These are phyloP conservation scores for Monsonia emarginata DNA, from an alignment of 441 rosid genomes.

Conservation along the genomic window DNA sequence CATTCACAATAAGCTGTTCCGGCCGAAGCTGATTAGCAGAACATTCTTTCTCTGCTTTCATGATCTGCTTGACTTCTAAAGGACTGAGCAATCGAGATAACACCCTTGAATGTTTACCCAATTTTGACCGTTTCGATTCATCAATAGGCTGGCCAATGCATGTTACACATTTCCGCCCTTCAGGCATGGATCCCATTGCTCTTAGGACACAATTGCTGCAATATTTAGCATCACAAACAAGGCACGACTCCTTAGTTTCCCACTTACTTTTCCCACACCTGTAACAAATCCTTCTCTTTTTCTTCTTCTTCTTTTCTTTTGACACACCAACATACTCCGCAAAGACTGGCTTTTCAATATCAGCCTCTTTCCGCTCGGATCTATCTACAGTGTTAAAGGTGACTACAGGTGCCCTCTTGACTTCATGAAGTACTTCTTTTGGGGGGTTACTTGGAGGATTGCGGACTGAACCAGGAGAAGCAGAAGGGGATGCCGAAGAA, in stretches of 20 bases:
- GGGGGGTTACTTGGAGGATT: conserved; percentile 30
- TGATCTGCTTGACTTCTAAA: conserved; percentile 88
- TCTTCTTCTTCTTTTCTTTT: conserved; percentile 55
- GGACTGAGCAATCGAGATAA: conserved; percentile 80
- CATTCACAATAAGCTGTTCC: conserved; percentile 83
- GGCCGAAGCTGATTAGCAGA: conserved; percentile 93
- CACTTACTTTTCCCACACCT: conserved; percentile 85
- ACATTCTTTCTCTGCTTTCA: conserved; percentile 96
- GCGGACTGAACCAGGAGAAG: conserved; percentile 55
- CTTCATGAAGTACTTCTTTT: conserved; percentile 34
- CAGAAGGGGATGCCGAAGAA: conserved; percentile 79
- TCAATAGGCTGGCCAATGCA: conserved; percentile 80
- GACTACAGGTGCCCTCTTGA: conserved; percentile 55
- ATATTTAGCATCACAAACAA: conserved; percentile 85
- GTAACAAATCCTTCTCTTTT: conserved; percentile 50
- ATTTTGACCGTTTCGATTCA: conserved; percentile 62
- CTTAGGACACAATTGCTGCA: conserved; percentile 91
- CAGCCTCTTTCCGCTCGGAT: conserved; percentile 40
- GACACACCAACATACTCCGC: conserved; percentile 51
- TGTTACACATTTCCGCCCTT: conserved; percentile 90
- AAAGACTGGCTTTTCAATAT: conserved; percentile 37
- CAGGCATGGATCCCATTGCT: conserved; percentile 99
- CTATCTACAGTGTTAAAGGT: conserved; percentile 60
- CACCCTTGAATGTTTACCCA: conserved; percentile 75
- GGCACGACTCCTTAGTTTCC: conserved; percentile 84